Evolutionary conservation across 331 rosid species (phyloP), one percentile per base, ranked within the genome.

Genomic region (Quercus tomentella): DNA sequence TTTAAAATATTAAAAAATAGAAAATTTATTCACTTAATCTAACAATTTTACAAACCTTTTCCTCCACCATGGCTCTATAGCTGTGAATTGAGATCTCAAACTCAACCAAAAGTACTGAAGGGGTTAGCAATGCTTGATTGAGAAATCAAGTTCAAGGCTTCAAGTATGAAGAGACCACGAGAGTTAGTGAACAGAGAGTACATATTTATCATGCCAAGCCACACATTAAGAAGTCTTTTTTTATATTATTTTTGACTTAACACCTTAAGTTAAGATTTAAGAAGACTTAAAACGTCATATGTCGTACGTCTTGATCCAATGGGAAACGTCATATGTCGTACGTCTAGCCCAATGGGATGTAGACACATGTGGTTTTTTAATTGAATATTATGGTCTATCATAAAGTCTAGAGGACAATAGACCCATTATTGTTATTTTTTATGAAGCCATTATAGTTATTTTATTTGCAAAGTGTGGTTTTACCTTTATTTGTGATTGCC

Each of bases 11-110:
- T 11, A 49, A 12, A 0, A 49, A 49, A 49, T 10, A 49, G 5
- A 3, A 11, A 10, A 49, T 49, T 16, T 11, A 16, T 20, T 10
- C 54, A 3, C 45, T 0, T 41, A 41, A 41, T 41, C 45, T 41
- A 41, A 41, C 45, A 49, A 4, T 55, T 12, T 4, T 4, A 31
- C 20, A 22, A 74, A 87, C 91, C 91, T 87, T 87, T 82, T 87
- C 91, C 41, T 87, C 87, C 49, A 81, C 86, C 91, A 87, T 87
- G 79, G 67, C 17, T 49, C 0, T 11, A 11, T 12, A 12, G 54
- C 54, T 22, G 73, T 2, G 61, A 37, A 58, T 41, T 8, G n/a
- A 16, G 84, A 86, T 85, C 86, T 72, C 82, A 68, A 60, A 30
- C 65, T 33, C 5, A 61, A 67, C 66, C 45, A 61, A 56, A 57